Base-by-base conservation (phyloP, 2,329 filamentous ascomycete genomes). In the Sporothrix brasiliensis region DNA sequence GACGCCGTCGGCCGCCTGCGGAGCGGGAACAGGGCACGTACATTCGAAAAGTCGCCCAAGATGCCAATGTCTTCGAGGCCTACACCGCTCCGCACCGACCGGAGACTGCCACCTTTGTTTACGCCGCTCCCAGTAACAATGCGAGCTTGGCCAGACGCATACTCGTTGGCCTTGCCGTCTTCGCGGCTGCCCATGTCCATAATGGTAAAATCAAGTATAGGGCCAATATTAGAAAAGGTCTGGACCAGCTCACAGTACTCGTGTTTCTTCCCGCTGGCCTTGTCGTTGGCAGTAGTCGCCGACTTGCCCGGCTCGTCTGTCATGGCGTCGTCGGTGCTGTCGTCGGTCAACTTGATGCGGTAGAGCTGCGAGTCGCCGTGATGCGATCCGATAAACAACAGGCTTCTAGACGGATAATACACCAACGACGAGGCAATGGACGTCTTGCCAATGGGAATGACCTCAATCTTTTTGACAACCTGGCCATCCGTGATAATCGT, bases 141-240 rank as follows among this genome's bases (percentile, higher is more conserved):
- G 52, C 94, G 88, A 60, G 95, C 94, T 80, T 99, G 94, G 0
- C 95, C 95, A 0, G 94, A 97, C 0, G 94, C 97, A 77, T 97
- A 99, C 73, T 95, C 92, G 76, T 95, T 96, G 3, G 90, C 91
- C 21, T 84, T 80, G 71, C 92, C 89, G 10, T 85, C 88, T 73
- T 95, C 91, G 27, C 92, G 86, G 75, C 93, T 94, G 0, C 94
- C 94, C 85, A 98, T 91, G 76, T 98, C 95, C 93, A 98, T 97
- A 19, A 99, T 88, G 0, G 92, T 90, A 75, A 99, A 97, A 78
- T 99, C 95, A 52, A 98, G 81, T 54, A 99, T 84, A 0, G 95
- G 95, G 0, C 92, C 93, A 75, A 98, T 92, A 77, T 97, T 99
- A 3, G 87, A 83, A 70, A 96, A 84, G 0, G 88, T 91, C 77